phyloP scores from a whole-genome alignment of 2,329 filamentous ascomycete species.

The Curvularia eragrostidis region DNA sequence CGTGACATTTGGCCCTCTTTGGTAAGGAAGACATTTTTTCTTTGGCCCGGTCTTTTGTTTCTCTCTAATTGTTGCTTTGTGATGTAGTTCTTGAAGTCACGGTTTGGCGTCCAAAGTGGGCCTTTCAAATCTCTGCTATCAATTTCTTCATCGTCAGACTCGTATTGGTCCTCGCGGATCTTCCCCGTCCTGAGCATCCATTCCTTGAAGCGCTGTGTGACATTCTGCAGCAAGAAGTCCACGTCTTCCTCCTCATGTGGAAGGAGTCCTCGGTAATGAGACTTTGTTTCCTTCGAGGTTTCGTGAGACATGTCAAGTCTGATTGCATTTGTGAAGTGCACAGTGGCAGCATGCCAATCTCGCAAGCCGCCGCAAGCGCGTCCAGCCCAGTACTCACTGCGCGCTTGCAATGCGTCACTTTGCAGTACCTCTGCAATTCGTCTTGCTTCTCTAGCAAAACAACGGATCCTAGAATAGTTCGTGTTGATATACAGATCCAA shows the following conservation, averaged over 20 bases:
- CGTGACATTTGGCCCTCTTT: background rate
- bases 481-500: background rate
- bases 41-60: background rate
- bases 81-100: background rate
- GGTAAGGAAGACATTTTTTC: background rate
- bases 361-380: constrained; percentile 17
- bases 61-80: background rate
- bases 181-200: background rate
- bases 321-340: constrained; percentile 19
- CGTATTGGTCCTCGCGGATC: background rate
- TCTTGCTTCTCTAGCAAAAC: constrained; percentile 15
- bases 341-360: constrained; percentile 15
- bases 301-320: constrained; percentile 12
- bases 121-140: background rate
- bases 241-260: constrained; percentile 17
- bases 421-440: constrained; percentile 16
- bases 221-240: constrained; percentile 11
- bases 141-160: background rate
- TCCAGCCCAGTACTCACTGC: constrained; percentile 32
- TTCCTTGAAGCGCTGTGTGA: background rate
- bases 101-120: constrained; percentile 10
- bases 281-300: background rate
- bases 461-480: constrained; percentile 11
- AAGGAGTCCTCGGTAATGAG: constrained; percentile 2
- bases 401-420: constrained; percentile 20